Evolutionary conservation across 2,329 filamentous ascomycete genomes (phyloP).

Genomic region (Exserohilum turcica): DNA sequence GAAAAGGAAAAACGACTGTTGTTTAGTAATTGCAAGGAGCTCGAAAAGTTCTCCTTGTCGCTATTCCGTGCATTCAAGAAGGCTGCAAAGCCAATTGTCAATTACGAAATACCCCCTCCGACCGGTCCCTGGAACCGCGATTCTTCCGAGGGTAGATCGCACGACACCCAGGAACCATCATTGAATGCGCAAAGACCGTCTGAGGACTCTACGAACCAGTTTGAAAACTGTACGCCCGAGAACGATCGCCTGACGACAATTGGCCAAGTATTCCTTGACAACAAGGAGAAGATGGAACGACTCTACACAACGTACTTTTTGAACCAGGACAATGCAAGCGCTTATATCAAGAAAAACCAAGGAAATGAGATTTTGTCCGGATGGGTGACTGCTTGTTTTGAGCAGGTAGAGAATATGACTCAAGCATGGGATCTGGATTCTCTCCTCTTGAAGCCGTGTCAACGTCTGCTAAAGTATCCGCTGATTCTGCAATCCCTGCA

Average conservation of each 20-base stretch:
- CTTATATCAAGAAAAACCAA: slow-evolving; percentile 62
- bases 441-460: slow-evolving; percentile 94
- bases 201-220: slow-evolving; percentile 35
- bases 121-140: slow-evolving; percentile 33
- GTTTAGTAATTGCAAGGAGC: slow-evolving; percentile 90
- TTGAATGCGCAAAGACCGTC: slow-evolving; percentile 24
- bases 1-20: slow-evolving; percentile 84
- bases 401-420: slow-evolving; percentile 89
- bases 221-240: slow-evolving; percentile 45
- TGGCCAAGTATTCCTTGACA: slow-evolving; percentile 62
- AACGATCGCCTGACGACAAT: slow-evolving; percentile 64
- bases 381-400: slow-evolving; percentile 92
- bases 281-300: slow-evolving; percentile 65
- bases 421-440: slow-evolving; percentile 94
- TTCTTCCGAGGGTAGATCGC: slow-evolving; percentile 24
- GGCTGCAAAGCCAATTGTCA: slow-evolving; percentile 78
- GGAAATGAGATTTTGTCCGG: slow-evolving; percentile 65
- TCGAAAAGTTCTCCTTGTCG: slow-evolving; percentile 80
- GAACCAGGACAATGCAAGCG: slow-evolving; percentile 68
- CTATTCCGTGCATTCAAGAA: slow-evolving; percentile 83
- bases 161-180: slow-evolving; percentile 23
- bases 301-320: slow-evolving; percentile 69
- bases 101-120: slow-evolving; percentile 46
- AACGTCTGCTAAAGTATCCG: slow-evolving; percentile 92
- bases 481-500: slow-evolving; percentile 81